Conservation (phyloP, 352 stramenopile genomes). For the Globisporangium abappressorium region DNA sequence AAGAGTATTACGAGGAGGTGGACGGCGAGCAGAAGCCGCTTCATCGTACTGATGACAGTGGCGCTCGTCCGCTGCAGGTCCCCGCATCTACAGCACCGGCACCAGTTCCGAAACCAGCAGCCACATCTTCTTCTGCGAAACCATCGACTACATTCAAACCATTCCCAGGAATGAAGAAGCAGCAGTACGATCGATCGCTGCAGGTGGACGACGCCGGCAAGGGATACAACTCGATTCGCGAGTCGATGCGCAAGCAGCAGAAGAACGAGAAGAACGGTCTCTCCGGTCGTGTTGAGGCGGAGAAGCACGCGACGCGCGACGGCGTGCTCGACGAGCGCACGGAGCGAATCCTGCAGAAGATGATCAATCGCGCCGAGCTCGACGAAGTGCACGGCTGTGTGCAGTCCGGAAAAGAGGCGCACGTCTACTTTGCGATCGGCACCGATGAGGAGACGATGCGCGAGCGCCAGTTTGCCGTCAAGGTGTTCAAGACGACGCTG, state of each 20-base stretch:
- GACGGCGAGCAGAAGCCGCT: constrained; percentile 2
- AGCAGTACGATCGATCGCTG: constrained; percentile 31
- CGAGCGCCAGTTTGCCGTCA: constrained; percentile 41
- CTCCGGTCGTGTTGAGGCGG: constrained; percentile 42
- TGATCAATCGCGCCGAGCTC: constrained; percentile 66
- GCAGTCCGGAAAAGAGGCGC: constrained; percentile 79
- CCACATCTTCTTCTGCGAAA: constrained; percentile 2
- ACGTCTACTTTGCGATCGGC: constrained; percentile 73
- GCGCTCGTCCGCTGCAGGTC: constrained; percentile 4
- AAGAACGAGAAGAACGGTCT: constrained; percentile 67
- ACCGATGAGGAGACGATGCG: constrained; percentile 43
- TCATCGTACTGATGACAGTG: not conserved
- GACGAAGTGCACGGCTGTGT: constrained; percentile 74
- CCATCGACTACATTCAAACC: constrained; percentile 14
- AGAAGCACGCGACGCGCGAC: constrained; percentile 59
- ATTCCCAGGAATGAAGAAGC: constrained; percentile 28
- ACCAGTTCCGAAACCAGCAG: not conserved
- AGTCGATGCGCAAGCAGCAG: constrained; percentile 45
- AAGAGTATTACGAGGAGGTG: constrained; percentile 14
- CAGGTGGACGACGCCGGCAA: constrained; percentile 27
- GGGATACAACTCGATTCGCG: constrained; percentile 54
- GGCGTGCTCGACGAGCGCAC: constrained; percentile 78
- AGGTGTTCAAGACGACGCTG: constrained; percentile 85
- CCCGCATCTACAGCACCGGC: not conserved
- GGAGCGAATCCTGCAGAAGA: constrained; percentile 64